phyloP scores from a whole-genome alignment of 2,329 filamentous ascomycete genomes.

The Fusarium pininemorale region DNA sequence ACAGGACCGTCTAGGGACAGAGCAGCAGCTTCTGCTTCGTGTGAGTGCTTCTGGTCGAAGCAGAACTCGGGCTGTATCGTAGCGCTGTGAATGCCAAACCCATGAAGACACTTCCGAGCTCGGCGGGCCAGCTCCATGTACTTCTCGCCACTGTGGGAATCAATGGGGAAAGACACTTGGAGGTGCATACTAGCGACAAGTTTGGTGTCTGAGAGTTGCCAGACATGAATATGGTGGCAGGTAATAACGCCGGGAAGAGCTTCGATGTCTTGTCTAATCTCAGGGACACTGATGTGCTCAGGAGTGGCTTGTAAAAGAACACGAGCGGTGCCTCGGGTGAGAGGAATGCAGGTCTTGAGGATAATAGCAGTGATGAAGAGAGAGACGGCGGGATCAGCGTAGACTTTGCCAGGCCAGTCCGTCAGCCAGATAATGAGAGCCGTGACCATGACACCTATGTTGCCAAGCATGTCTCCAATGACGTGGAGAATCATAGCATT shows the following conservation, averaged over 20 bases:
- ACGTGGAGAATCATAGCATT: constrained; percentile 81
- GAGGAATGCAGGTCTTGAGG: constrained; percentile 77
- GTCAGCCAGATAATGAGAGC: constrained; percentile 93
- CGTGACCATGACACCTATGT: constrained; percentile 84
- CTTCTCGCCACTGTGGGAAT: constrained; percentile 77
- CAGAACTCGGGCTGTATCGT: constrained; percentile 96
- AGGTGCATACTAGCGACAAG: constrained; percentile 93
- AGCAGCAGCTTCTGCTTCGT: constrained; percentile 49
- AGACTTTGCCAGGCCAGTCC: constrained; percentile 80
- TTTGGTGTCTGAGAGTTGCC: constrained; percentile 96
- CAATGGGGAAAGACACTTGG: constrained; percentile 89
- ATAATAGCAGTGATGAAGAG: constrained; percentile 90
- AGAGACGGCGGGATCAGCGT: constrained; percentile 91
- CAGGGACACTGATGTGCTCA: constrained; percentile 84
- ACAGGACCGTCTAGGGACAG: constrained; percentile 49
- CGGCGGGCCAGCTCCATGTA: constrained; percentile 92
- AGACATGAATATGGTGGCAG: constrained; percentile 96
- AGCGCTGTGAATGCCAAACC: constrained; percentile 94
- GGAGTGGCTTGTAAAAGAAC: constrained; percentile 96
- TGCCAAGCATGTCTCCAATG: constrained; percentile 85
- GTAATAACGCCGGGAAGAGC: constrained; percentile 84
- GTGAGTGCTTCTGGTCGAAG: constrained; percentile 58
- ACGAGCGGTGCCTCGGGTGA: constrained; percentile 81
- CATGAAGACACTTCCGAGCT: constrained; percentile 88
- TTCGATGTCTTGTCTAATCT: constrained; percentile 93